Evolutionary conservation across 768 basidiomycete species (phyloP).

Genomic region (Russula compacta): DNA sequence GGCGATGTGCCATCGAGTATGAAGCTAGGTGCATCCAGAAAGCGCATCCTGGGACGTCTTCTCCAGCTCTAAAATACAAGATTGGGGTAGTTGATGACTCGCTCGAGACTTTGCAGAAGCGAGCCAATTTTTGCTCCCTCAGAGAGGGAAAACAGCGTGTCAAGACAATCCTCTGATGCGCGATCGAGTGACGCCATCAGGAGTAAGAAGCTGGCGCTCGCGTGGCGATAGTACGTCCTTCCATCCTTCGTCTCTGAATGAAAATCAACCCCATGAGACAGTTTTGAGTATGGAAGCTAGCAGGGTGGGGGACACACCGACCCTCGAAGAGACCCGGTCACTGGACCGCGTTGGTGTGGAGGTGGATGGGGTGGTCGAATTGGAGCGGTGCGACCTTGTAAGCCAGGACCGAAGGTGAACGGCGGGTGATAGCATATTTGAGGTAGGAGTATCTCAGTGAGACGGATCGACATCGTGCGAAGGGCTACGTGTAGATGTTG

Average conservation of each 20-base stretch:
- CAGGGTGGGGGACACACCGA: too few species aligned
- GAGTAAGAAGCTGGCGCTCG: not conserved
- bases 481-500: not conserved
- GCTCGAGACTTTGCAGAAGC: not conserved
- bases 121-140: not conserved
- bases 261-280: not conserved
- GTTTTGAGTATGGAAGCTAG: not conserved
- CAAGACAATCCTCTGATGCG: not conserved
- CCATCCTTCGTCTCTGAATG: not conserved
- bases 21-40: slow-evolving; percentile 5
- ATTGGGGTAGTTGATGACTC: slow-evolving; percentile 1
- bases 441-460: not conserved
- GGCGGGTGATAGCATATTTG: not conserved
- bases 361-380: not conserved
- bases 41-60: not conserved
- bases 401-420: not conserved
- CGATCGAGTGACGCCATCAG: slow-evolving; percentile 7
- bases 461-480: not conserved
- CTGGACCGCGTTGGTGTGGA: not conserved
- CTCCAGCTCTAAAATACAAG: not conserved
- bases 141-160: not conserved
- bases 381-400: not conserved
- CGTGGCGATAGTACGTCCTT: not conserved
- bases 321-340: not conserved
- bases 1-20: slow-evolving; percentile 4